phyloP scores from a whole-genome alignment of 768 basidiomycete species.

The Boletus speciosus region DNA sequence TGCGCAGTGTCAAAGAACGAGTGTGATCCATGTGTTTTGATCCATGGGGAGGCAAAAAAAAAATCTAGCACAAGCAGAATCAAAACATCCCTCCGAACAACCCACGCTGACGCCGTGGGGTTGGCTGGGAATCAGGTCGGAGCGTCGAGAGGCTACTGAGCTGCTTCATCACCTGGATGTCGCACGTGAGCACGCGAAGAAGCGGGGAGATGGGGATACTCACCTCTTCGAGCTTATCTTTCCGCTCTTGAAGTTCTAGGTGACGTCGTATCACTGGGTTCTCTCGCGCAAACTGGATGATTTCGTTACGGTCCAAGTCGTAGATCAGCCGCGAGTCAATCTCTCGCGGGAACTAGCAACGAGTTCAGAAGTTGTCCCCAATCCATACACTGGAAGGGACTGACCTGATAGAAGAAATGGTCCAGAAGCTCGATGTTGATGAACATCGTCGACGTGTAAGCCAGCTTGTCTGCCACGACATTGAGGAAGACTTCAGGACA shows the following conservation, averaged over 20 bases:
- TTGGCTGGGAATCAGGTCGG: conserved; percentile 75
- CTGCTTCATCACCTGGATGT: conserved; percentile 85
- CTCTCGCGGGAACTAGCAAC: conserved; percentile 85
- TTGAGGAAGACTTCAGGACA: conserved; percentile 97
- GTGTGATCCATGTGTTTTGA: conserved; percentile 2
- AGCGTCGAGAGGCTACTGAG: conserved; percentile 89
- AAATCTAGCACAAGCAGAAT: conserved; percentile 27
- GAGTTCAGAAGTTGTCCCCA: neutral
- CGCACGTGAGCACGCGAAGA: conserved; percentile 6
- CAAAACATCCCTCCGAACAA: conserved; percentile 76
- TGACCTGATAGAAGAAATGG: conserved; percentile 96
- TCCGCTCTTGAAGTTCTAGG: conserved; percentile 91
- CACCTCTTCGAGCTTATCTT: conserved; percentile 96
- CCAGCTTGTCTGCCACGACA: conserved; percentile 95
- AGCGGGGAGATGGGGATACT: conserved; percentile 3
- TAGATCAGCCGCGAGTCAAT: conserved; percentile 93
- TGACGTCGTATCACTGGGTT: conserved; percentile 87
- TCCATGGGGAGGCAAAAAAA: neutral
- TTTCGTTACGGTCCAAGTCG: conserved; percentile 88
- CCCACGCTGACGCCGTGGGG: conserved; percentile 70
- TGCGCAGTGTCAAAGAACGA: conserved; percentile 5
- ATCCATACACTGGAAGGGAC: conserved; percentile 15
- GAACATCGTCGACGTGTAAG: conserved; percentile 95
- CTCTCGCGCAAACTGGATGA: conserved; percentile 89
- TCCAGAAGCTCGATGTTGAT: conserved; percentile 98